Evolutionary conservation across 2,329 filamentous ascomycete genomes (phyloP).

Genomic region (Arthrobotrys iridis): DNA sequence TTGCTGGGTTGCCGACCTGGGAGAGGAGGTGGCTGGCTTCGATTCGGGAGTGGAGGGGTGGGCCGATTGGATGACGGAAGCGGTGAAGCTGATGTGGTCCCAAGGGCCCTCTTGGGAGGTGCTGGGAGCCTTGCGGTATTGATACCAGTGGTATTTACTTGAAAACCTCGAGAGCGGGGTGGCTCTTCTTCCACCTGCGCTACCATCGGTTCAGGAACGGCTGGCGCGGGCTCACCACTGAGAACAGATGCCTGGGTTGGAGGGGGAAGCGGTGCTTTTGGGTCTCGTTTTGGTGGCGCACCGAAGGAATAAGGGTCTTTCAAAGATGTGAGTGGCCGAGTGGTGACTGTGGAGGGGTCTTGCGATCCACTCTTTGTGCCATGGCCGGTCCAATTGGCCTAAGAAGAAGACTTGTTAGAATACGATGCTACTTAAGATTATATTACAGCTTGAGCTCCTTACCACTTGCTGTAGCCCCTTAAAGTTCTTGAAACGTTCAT

Average conservation of each 20-base stretch:
- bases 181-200: conserved; percentile 60
- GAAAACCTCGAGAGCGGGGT: conserved; percentile 72
- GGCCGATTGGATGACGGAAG: conserved; percentile 57
- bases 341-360: conserved; percentile 63
- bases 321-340: conserved; percentile 74
- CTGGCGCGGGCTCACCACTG: conserved; percentile 58
- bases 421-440: not conserved
- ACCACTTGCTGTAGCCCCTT: conserved; percentile 70
- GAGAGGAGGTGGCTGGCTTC: conserved; percentile 59
- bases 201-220: conserved; percentile 60
- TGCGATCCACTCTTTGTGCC: conserved; percentile 61
- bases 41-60: conserved; percentile 38
- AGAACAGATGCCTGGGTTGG: conserved; percentile 25
- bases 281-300: conserved; percentile 77
- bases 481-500: conserved; percentile 62
- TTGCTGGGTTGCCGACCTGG: conserved; percentile 58
- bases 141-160: conserved; percentile 75
- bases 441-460: conserved; percentile 56
- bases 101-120: conserved; percentile 68
- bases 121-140: conserved; percentile 75
- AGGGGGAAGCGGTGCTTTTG: conserved; percentile 62
- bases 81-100: conserved; percentile 22
- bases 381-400: conserved; percentile 70
- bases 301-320: conserved; percentile 81
- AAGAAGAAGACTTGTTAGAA: conserved; percentile 55